Conservation (phyloP, 441 rosid genomes). For the Brassica balearica region DNA sequence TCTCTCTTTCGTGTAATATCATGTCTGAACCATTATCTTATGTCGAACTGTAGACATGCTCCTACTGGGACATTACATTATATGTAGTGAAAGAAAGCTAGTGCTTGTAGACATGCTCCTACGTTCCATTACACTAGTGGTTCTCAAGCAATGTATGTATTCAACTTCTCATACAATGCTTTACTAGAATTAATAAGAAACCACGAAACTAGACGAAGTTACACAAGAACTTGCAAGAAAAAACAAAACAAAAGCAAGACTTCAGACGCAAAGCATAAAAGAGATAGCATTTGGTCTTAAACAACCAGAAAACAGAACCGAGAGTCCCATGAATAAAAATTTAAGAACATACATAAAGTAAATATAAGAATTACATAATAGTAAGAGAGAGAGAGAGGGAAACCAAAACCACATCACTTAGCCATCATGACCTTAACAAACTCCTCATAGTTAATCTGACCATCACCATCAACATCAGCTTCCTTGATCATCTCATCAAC, state of each 20-base stretch:
- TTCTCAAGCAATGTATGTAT: no score
- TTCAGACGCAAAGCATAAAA: background rate
- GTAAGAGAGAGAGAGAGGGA: slow-evolving; percentile 17
- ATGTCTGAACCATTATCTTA: background rate
- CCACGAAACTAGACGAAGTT: background rate
- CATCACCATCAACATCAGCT: slow-evolving; percentile 86
- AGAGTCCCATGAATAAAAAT: slow-evolving; percentile 35
- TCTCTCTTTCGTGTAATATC: background rate
- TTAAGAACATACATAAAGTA: slow-evolving; percentile 14
- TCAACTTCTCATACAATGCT: background rate
- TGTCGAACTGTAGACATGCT: background rate
- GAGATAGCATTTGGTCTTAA: background rate
- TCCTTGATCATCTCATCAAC: slow-evolving; percentile 85
- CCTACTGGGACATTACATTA: no score
- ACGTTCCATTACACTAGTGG: no score
- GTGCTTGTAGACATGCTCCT: no score
- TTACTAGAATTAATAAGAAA: background rate
- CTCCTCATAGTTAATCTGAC: slow-evolving; percentile 81
- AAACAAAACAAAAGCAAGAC: background rate
- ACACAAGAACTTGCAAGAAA: background rate
- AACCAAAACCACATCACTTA: slow-evolving; percentile 48
- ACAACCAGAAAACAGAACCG: background rate
- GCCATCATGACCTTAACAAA: slow-evolving; percentile 90
- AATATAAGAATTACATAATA: slow-evolving; percentile 33
- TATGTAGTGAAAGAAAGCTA: background rate